Base-by-base conservation (phyloP, 129 eudicot species). In the Dittrichia graveolens region DNA sequence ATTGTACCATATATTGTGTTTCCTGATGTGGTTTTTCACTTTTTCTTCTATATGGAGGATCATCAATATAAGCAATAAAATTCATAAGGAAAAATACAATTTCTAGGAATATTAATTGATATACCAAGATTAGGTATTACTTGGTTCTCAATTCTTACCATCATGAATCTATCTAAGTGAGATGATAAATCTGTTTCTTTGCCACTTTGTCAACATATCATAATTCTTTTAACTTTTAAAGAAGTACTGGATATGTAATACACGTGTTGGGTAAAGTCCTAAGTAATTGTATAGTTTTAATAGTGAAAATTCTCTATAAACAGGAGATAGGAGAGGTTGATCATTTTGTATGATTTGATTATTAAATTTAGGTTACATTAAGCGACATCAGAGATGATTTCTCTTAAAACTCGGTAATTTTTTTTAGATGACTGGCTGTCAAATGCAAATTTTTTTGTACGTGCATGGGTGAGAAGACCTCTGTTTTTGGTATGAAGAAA, bases 21-120 rank as follows among this genome's bases (percentile, higher is more conserved):
- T 55, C 19, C 35, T 8, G 53, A 41, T 42, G 18, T 16, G 14
- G 15, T n/a, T n/a, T n/a, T n/a, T n/a, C 47, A 14, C 10, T 16
- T 1, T 52, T 69, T 68, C 73, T 68, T 68, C 46, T 49, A 37
- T 7, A 31, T 69, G 4, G 13, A 35, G 44, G 43, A 19, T 67
- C 75, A 56, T 39, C 10, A 58, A 41, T 37, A 38, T 60, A 38
- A 55, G 68, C 68, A 62, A 62, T 19, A 60, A 18, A 14, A 8
- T n/a, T n/a, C n/a, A n/a, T n/a, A n/a, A n/a, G n/a, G 15, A 7
- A 7, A 38, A 70, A 15, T 54, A 42, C 56, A 15, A 46, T 73
- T 73, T 73, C 8, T 19, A 40, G 61, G 77, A n/a, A 73, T 40
- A 46, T 47, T 19, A n/a, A n/a, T 52, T 15, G 78, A 73, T 37